Evolutionary conservation across 148 eudicot genomes (phyloP).

Genomic region (Amaranthus hypochondriacus): DNA sequence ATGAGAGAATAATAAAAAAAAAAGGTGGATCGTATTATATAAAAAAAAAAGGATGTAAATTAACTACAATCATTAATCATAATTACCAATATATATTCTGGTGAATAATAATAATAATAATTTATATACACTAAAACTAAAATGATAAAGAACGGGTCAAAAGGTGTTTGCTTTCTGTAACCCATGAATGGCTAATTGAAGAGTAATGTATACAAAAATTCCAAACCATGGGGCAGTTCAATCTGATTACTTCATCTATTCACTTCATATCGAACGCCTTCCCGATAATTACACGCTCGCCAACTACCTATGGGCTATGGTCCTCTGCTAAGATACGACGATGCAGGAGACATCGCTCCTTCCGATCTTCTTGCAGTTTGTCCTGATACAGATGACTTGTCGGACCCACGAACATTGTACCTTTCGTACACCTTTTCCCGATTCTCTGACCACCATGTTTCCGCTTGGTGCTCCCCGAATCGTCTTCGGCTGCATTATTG

Average conservation of each 20-base stretch:
- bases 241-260: constrained; percentile 22
- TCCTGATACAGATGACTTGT: constrained; percentile 67
- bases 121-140: constrained; percentile 27
- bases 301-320: constrained; percentile 23
- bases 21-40: constrained; percentile 12
- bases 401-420: constrained; percentile 77
- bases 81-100: constrained; percentile 14
- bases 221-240: constrained; percentile 8
- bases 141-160: constrained; percentile 16
- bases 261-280: constrained; percentile 6
- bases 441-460: constrained; percentile 97
- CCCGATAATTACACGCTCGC: constrained; percentile 25
- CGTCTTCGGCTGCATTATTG: constrained; percentile 66
- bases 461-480: constrained; percentile 94
- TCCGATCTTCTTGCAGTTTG: constrained; percentile 69
- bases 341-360: constrained; percentile 52
- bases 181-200: constrained; percentile 17
- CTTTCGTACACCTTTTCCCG: constrained; percentile 85
- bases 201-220: constrained; percentile 18
- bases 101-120: constrained; percentile 20
- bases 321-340: constrained; percentile 36
- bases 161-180: neutral
- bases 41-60: constrained; percentile 1
- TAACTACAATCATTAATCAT: constrained; percentile 16
- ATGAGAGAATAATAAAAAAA: constrained; percentile 14